phyloP scores from a whole-genome alignment of 1,139 yeast genomes.

The Suhomyces atakaporum region DNA sequence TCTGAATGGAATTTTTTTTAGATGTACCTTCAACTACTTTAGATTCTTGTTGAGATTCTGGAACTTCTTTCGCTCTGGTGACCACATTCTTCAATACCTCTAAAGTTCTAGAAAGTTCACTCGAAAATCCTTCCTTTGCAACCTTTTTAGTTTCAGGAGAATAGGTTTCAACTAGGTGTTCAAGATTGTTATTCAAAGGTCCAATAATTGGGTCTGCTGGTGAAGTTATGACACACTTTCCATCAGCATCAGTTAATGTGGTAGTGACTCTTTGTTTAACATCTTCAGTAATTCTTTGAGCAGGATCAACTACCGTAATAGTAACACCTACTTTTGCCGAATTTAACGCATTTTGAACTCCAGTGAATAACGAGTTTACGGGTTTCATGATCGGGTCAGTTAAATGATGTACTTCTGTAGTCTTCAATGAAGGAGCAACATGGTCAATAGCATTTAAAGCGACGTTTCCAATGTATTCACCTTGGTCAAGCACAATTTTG shows the following conservation, averaged over 20 bases:
- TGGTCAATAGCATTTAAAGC: conserved; percentile 40
- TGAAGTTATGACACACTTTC: conserved; percentile 24
- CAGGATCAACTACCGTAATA: conserved; percentile 39
- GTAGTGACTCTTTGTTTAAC: conserved; percentile 38
- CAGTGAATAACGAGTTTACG: conserved; percentile 32
- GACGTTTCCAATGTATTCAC: conserved; percentile 35
- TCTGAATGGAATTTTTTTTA: neutral
- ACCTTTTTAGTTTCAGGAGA: conserved; percentile 52
- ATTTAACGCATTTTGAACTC: conserved; percentile 11
- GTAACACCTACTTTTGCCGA: conserved; percentile 6
- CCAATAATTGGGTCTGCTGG: conserved; percentile 62
- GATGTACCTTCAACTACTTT: neutral
- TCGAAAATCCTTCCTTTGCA: conserved; percentile 44
- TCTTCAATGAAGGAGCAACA: conserved; percentile 38
- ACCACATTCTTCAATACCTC: conserved; percentile 45
- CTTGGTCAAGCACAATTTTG: conserved; percentile 25
- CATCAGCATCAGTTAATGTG: conserved; percentile 5
- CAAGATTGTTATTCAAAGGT: conserved; percentile 60
- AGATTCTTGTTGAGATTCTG: neutral
- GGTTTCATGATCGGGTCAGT: conserved; percentile 49
- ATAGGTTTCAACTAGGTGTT: conserved; percentile 41
- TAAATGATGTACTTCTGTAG: conserved; percentile 40
- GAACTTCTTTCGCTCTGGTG: conserved; percentile 15
- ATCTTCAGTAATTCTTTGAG: conserved; percentile 38
- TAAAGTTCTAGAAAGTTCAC: conserved; percentile 54